Base-by-base conservation (phyloP, 805 yeast genomes). In the Nakazawaea ernobii region DNA sequence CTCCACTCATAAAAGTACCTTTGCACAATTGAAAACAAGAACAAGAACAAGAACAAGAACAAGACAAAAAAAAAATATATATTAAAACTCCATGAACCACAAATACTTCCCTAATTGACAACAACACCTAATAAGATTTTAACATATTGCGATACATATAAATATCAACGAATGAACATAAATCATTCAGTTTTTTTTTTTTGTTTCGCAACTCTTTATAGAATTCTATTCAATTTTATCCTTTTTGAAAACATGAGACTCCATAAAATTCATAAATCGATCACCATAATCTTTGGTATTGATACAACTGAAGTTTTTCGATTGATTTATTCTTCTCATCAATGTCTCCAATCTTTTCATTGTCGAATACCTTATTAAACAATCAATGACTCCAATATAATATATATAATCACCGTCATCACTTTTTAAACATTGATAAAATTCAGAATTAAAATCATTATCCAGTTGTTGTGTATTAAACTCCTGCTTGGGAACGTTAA, bases 301-400 rank as follows among this genome's bases (percentile, higher is more conserved):
- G 0, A 99, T 95, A 55, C 96, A 86, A 2, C 95, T 82, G 3
- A 83, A 75, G 39, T 74, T 74, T 47, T 91, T 69, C 35, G 81
- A 75, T 59, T 88, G 86, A 33, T 77, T 76, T 26, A 94, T 56
- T 13, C 86, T 74, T 61, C 96, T 77, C 82, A 90, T 85, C 52
- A 87, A 78, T 0, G 98, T 92, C 60, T 94, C 99, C 40, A 90
- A 62, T 53, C 77, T 75, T 62, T 94, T 94, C 54, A 80, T 68
- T 20, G 83, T 64, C 0, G 86, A 80, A 57, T 88, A 88, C 53
- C 80, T 79, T 0, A 99, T 94, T 55, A 94, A 70, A 65, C 96
- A 92, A 61, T 94, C 99, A 53, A 94, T 94, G 35, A 94, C 84
- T 8, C 99, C 99, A 56, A 94, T 68, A 59, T 91, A 94, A 66